Evolutionary conservation across 2,329 filamentous ascomycete species (phyloP).

Genomic region (Trichoderma brevicompactum): DNA sequence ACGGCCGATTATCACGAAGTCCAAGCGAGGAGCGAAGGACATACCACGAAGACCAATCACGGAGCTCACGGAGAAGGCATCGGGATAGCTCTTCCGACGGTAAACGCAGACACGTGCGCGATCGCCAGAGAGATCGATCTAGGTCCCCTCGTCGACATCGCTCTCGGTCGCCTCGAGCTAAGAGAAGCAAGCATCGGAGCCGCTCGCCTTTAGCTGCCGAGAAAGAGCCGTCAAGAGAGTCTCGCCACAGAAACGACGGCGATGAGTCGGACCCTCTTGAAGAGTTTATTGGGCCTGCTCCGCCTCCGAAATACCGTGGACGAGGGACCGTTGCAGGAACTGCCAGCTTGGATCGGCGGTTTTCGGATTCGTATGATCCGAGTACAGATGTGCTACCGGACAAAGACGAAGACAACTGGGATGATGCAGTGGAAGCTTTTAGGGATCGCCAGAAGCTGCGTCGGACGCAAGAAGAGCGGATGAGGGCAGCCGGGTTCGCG

Average conservation of each 20-base stretch:
- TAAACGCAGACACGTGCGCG: conserved; percentile 26
- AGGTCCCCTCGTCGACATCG: conserved; percentile 37
- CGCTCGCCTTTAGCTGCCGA: conserved; percentile 34
- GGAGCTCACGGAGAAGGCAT: conserved; percentile 30
- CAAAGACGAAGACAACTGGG: conserved; percentile 67
- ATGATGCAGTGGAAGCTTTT: conserved; percentile 75
- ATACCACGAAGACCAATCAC: conserved; percentile 31
- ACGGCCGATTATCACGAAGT: conserved; percentile 36
- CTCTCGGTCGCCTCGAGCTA: conserved; percentile 42
- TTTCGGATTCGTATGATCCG: conserved; percentile 68
- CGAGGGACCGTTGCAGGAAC: conserved; percentile 66
- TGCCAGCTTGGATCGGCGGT: conserved; percentile 78
- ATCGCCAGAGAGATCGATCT: conserved; percentile 32
- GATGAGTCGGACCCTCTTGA: conserved; percentile 71
- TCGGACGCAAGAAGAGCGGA: conserved; percentile 72
- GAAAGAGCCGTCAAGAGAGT: conserved; percentile 27
- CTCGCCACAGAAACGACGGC: conserved; percentile 17
- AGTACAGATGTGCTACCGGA: conserved; percentile 53
- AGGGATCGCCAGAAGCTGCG: conserved; percentile 81
- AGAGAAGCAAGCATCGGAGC: conserved; percentile 41
- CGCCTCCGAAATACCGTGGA: conserved; percentile 62
- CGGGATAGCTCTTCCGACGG: conserved; percentile 19
- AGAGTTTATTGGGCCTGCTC: conserved; percentile 75
- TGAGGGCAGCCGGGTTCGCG: conserved; percentile 78
- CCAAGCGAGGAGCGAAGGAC: conserved; percentile 29